Evolutionary conservation across 768 basidiomycete species (phyloP).

Genomic region (Rhodotorula graminis): DNA sequence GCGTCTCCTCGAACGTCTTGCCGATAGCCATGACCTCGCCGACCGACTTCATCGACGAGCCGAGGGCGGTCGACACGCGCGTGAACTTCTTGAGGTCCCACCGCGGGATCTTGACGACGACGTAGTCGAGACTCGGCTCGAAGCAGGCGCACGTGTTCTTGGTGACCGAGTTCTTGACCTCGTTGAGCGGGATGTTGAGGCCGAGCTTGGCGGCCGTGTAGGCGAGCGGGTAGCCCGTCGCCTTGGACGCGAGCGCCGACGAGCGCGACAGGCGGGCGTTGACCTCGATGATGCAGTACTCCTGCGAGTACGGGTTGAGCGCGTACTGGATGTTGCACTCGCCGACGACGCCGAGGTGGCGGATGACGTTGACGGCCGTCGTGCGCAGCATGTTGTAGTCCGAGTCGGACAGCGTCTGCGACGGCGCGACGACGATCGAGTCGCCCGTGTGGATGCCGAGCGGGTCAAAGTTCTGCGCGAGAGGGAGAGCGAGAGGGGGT

Average conservation of each 20-base stretch:
- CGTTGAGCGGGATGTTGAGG: constrained; percentile 92
- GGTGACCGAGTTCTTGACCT: constrained; percentile 95
- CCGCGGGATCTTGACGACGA: constrained; percentile 96
- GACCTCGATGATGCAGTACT: constrained; percentile 98
- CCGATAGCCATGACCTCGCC: constrained; percentile 99
- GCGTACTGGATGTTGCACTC: constrained; percentile 99
- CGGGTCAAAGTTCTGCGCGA: constrained; percentile 90
- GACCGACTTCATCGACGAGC: constrained; percentile 97
- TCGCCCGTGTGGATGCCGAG: constrained; percentile 98
- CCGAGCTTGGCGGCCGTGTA: constrained; percentile 98
- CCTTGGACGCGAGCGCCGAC: constrained; percentile 95
- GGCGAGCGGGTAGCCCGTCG: constrained; percentile 94
- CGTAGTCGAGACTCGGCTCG: constrained; percentile 94
- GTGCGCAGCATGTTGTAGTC: constrained; percentile 99
- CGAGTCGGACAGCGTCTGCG: constrained; percentile 96
- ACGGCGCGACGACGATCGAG: constrained; percentile 95
- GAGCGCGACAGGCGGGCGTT: constrained; percentile 98
- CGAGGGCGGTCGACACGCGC: constrained; percentile 81
- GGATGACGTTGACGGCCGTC: constrained; percentile 95
- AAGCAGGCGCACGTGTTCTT: constrained; percentile 96
- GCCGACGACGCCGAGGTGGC: constrained; percentile 94
- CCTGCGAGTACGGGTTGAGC: constrained; percentile 85
- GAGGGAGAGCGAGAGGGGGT: background rate
- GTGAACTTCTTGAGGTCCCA: constrained; percentile 99
- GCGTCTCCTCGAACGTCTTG: constrained; percentile 94